These are phyloP conservation scores for Lagenidium giganteum DNA, from an alignment of 352 stramenopile genomes.

Conservation along the genomic window DNA sequence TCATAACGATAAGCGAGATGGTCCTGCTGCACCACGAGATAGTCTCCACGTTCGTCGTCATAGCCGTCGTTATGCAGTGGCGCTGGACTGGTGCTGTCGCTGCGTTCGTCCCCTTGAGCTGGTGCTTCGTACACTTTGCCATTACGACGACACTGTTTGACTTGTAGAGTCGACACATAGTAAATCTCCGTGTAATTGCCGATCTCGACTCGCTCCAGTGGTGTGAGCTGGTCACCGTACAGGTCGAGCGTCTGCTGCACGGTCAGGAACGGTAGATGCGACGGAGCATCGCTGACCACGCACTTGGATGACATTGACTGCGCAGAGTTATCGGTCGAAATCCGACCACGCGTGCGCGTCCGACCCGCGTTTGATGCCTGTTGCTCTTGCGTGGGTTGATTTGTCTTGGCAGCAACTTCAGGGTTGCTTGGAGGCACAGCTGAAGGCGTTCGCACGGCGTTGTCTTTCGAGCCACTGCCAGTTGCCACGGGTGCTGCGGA, in stretches of 20 bases:
- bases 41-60: slow-evolving; percentile 97
- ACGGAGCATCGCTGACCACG: too few species aligned
- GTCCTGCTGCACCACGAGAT: slow-evolving; percentile 93
- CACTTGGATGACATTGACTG: too few species aligned
- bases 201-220: slow-evolving; percentile 48
- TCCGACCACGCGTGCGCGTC: too few species aligned
- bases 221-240: slow-evolving; percentile 29
- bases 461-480: too few species aligned
- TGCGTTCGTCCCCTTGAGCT: neutral
- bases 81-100: neutral
- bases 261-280: too few species aligned
- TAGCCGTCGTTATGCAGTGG: slow-evolving; percentile 89
- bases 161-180: slow-evolving; percentile 19
- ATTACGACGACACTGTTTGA: slow-evolving; percentile 10
- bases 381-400: too few species aligned
- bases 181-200: slow-evolving; percentile 36
- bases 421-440: too few species aligned
- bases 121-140: neutral
- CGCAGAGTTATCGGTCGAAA: too few species aligned
- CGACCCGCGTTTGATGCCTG: too few species aligned
- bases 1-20: slow-evolving; percentile 93
- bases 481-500: too few species aligned
- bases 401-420: too few species aligned
- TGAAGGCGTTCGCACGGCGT: too few species aligned
- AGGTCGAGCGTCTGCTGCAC: slow-evolving; percentile 3